Conservation (phyloP, 371 early-diverging fungal species). For the Mucor ambiguus region DNA sequence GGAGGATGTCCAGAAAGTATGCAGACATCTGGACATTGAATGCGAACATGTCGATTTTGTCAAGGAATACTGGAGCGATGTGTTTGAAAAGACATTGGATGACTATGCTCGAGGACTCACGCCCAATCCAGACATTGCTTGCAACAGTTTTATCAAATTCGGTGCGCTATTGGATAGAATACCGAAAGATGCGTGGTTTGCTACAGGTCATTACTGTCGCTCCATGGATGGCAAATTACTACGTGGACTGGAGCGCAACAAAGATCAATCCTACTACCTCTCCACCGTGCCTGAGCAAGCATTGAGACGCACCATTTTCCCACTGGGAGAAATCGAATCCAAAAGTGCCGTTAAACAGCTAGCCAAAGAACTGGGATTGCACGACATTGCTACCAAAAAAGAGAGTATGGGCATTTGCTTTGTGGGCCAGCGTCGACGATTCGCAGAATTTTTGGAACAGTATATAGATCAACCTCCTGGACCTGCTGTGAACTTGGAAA, state of each 20-base stretch:
- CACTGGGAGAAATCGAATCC: conserved; percentile 70
- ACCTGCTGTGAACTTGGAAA: conserved; percentile 57
- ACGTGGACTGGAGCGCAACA: conserved; percentile 67
- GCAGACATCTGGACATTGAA: conserved; percentile 66
- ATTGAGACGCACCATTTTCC: conserved; percentile 74
- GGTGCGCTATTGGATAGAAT: conserved; percentile 71
- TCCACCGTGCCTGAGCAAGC: conserved; percentile 62
- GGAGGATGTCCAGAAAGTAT: conserved; percentile 80
- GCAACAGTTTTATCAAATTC: conserved; percentile 93
- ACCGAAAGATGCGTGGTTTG: conserved; percentile 62
- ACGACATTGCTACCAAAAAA: conserved; percentile 65
- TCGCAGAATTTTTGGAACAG: conserved; percentile 78
- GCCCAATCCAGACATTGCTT: conserved; percentile 93
- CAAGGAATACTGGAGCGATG: conserved; percentile 90
- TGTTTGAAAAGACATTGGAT: conserved; percentile 78
- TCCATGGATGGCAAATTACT: conserved; percentile 35
- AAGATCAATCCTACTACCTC: conserved; percentile 96
- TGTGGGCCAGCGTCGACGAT: conserved; percentile 81
- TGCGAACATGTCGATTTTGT: conserved; percentile 76
- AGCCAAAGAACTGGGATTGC: conserved; percentile 62
- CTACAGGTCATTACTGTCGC: conserved; percentile 91
- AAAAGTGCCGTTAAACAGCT: conserved; percentile 77
- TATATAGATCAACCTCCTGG: conserved; percentile 67
- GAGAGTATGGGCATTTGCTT: conserved; percentile 98
- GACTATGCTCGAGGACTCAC: conserved; percentile 78